Conservation (phyloP, 441 rosid species). For the Brassica balearica region DNA sequence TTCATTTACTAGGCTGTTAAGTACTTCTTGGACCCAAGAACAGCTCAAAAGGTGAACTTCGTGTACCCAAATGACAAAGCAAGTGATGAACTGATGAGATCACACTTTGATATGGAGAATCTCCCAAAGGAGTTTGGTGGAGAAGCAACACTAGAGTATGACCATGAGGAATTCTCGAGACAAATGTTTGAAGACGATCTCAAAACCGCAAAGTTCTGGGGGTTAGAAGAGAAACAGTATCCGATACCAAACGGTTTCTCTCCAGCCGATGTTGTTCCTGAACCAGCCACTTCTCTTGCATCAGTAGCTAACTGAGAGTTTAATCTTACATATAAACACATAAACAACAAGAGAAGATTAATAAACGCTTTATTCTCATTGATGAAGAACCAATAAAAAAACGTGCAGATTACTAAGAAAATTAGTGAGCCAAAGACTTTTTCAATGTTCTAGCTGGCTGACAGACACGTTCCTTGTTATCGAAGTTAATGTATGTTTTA, state of each 20-base stretch:
- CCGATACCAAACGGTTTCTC: conserved; percentile 38
- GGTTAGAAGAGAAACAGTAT: conserved; percentile 44
- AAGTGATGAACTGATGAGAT: conserved; percentile 61
- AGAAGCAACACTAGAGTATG: conserved; percentile 59
- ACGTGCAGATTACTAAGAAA: neutral
- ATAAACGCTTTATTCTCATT: conserved; percentile 26
- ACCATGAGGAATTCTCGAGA: conserved; percentile 68
- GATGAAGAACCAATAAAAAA: conserved; percentile 11
- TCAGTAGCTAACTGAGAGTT: conserved; percentile 48
- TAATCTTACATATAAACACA: neutral
- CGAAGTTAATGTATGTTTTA: conserved; percentile 27
- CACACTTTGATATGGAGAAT: conserved; percentile 63
- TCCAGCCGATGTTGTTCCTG: conserved; percentile 49
- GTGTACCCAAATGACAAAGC: conserved; percentile 63
- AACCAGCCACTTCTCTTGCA: conserved; percentile 51
- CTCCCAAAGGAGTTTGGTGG: conserved; percentile 77
- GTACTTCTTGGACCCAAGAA: conserved; percentile 70
- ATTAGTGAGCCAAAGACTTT: conserved; percentile 26
- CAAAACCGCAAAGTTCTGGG: conserved; percentile 69
- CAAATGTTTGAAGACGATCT: conserved; percentile 67
- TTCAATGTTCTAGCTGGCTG: neutral
- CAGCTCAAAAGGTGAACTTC: conserved; percentile 69
- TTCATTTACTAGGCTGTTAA: conserved; percentile 52
- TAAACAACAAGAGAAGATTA: conserved; percentile 21
- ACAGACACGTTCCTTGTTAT: neutral